These are phyloP conservation scores for Tagetes patula DNA, from an alignment of 129 eudicot genomes.

Conservation along the genomic window DNA sequence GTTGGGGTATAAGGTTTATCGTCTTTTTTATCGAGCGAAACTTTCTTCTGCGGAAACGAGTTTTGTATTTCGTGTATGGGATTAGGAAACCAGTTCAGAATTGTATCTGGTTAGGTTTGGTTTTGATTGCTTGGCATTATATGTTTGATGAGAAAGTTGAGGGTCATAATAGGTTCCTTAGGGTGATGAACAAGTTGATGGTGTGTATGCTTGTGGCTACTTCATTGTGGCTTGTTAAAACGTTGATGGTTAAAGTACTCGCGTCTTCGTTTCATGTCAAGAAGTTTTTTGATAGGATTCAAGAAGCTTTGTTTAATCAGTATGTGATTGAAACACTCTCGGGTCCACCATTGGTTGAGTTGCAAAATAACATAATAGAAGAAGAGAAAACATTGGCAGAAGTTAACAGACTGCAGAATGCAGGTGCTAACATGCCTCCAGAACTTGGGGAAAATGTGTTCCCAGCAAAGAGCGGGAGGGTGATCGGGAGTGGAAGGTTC, in stretches of 20 bases:
- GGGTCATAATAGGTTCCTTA: slow-evolving; percentile 43
- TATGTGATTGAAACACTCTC: slow-evolving; percentile 78
- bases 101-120: slow-evolving; percentile 77
- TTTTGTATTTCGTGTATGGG: slow-evolving; percentile 78
- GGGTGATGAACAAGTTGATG: slow-evolving; percentile 53
- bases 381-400: slow-evolving; percentile 68
- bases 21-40: slow-evolving; percentile 77
- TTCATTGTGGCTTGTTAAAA: slow-evolving; percentile 68
- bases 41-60: slow-evolving; percentile 62
- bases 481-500: slow-evolving; percentile 34
- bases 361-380: slow-evolving; percentile 46
- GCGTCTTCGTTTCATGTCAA: slow-evolving; percentile 90
- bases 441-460: slow-evolving; percentile 50
- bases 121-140: slow-evolving; percentile 70
- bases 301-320: slow-evolving; percentile 80
- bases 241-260: slow-evolving; percentile 77
- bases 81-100: slow-evolving; percentile 67
- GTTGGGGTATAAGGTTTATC: slow-evolving; percentile 62
- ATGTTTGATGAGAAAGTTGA: slow-evolving; percentile 64
- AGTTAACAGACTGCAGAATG: slow-evolving; percentile 64
- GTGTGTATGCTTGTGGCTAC: slow-evolving; percentile 64
- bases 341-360: slow-evolving; percentile 65
- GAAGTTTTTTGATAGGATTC: slow-evolving; percentile 84
- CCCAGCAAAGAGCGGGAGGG: slow-evolving; percentile 43
- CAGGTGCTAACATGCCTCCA: slow-evolving; percentile 72